A percentile compares a stretch with the other conserved stretches of the same genome.
phyloP scores from a whole-genome alignment of 768 basidiomycete species.

The Calocybe gangraenosa region DNA sequence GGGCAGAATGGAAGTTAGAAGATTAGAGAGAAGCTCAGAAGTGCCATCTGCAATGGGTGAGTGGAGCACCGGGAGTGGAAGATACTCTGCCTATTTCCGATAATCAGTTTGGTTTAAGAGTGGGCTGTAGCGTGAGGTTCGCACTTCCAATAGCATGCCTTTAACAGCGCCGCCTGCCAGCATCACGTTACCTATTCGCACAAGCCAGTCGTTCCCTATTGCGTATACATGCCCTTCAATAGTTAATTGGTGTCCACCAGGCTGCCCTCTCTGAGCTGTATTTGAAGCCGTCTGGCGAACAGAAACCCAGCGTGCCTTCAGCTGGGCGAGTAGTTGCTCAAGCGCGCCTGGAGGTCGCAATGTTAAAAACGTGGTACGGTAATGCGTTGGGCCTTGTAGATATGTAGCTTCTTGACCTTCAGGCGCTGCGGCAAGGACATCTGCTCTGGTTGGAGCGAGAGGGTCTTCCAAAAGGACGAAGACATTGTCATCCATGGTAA shows the following conservation, averaged over 20 bases:
- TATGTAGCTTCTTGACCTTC: slow-evolving; percentile 37
- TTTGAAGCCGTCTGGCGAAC: slow-evolving; percentile 47
- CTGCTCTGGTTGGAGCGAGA: slow-evolving; percentile 61
- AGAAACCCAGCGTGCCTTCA: slow-evolving; percentile 73
- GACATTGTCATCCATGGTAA: slow-evolving; percentile 78
- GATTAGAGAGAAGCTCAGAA: slow-evolving; percentile 69
- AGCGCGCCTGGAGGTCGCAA: slow-evolving; percentile 69
- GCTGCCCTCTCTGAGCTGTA: slow-evolving; percentile 40
- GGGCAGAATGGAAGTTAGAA: slow-evolving; percentile 72
- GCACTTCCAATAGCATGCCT: slow-evolving; percentile 83
- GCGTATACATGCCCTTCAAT: slow-evolving; percentile 73
- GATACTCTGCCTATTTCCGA: slow-evolving; percentile 68
- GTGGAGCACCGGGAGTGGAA: slow-evolving; percentile 67
- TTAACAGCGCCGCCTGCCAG: slow-evolving; percentile 71
- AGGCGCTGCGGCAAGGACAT: slow-evolving; percentile 45
- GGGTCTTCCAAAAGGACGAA: slow-evolving; percentile 80
- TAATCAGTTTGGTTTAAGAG: neutral
- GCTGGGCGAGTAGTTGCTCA: slow-evolving; percentile 69
- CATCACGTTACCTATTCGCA: slow-evolving; percentile 74
- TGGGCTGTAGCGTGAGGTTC: neutral
- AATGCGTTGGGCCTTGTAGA: slow-evolving; percentile 56
- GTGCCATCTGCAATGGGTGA: slow-evolving; percentile 63
- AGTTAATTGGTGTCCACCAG: slow-evolving; percentile 55
- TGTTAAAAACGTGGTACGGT: slow-evolving; percentile 73
- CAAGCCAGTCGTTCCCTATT: slow-evolving; percentile 80